Evolutionary conservation across 306 rosid species (phyloP).

Genomic region (Luffa aegyptiaca): DNA sequence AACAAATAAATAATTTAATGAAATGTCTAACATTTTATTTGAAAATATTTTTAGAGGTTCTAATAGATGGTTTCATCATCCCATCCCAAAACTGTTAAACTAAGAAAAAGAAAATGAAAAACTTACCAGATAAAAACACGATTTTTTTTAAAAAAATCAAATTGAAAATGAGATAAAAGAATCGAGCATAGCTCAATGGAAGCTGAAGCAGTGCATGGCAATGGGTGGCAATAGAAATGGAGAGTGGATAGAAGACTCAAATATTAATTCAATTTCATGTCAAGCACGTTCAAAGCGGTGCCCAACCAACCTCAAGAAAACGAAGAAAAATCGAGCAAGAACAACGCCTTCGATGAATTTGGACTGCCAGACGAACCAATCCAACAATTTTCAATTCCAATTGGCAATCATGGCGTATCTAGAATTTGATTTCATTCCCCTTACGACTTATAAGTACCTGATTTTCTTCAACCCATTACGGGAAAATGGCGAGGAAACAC

Average conservation of each 20-base stretch:
- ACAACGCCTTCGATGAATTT: not conserved
- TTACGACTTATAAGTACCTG: not conserved
- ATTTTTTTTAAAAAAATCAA: too few species aligned
- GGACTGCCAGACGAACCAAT: not conserved
- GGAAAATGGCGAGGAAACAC: conserved; percentile 5
- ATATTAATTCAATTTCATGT: not conserved
- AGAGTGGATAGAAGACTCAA: not conserved
- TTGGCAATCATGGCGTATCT: conserved; percentile 2
- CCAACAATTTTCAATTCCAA: conserved; percentile 1
- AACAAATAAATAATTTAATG: too few species aligned
- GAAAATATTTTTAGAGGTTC: too few species aligned
- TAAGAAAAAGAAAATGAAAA: too few species aligned
- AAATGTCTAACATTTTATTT: too few species aligned
- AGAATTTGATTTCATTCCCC: not conserved
- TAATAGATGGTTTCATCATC: too few species aligned
- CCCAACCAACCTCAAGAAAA: not conserved
- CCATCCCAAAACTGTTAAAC: too few species aligned
- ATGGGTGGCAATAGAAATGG: not conserved
- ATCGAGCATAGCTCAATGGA: too few species aligned
- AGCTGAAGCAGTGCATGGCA: not conserved
- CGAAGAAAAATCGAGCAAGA: not conserved
- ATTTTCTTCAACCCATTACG: not conserved
- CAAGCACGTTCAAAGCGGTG: conserved; percentile 9
- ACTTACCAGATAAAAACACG: too few species aligned
- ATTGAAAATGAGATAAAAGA: not conserved